Base-by-base conservation (phyloP, 1,139 yeast genomes). In the Debaryomycetaceae sp. region DNA sequence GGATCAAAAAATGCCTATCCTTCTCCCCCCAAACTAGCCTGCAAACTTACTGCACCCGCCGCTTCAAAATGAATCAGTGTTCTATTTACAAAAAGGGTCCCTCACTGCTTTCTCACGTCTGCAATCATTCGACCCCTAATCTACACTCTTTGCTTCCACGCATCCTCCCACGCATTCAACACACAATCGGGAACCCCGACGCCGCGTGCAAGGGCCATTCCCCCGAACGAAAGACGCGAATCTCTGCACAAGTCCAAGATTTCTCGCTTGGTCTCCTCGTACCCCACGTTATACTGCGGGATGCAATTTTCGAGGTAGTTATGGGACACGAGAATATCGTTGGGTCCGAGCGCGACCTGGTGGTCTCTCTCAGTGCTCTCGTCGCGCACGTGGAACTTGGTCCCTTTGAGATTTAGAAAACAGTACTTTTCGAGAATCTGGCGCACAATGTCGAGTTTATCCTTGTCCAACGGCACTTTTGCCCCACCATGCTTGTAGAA, bases 111-210 rank as follows among this genome's bases (percentile, higher is more conserved):
- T n/a, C n/a, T n/a, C n/a, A n/a, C n/a, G n/a, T n/a, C n/a, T n/a
- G n/a, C n/a, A n/a, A n/a, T n/a, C 22, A 19, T 19, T 19, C 11
- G 11, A 8, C 11, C 8, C 8, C 22, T 19, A 19, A 8, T 19
- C 11, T 19, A 8, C 22, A 19, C 22, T 8, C 22, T 11, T 8
- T 8, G 8, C 11, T 8, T 8, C 22, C 52, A 31, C 4, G 90
- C 92, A 32, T 63, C 72, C 28, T 63, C 65, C 31, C 80, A 62
- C 5, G 81, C 70, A 43, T 76, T 74, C 23, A 69, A 52, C 2
- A 83, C 79, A 40, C 90, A 80, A 51, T 86, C 95, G 1, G 95
- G 95, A 1, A 87, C 87, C 1, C 96, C 96, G 2, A 83, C 74
- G 0, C 95, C 93, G 25, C 68, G 69, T 10, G 86, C 83, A 49